These are phyloP conservation scores for Allium cepa DNA, from an alignment of 106 monocot species.

Conservation along the genomic window DNA sequence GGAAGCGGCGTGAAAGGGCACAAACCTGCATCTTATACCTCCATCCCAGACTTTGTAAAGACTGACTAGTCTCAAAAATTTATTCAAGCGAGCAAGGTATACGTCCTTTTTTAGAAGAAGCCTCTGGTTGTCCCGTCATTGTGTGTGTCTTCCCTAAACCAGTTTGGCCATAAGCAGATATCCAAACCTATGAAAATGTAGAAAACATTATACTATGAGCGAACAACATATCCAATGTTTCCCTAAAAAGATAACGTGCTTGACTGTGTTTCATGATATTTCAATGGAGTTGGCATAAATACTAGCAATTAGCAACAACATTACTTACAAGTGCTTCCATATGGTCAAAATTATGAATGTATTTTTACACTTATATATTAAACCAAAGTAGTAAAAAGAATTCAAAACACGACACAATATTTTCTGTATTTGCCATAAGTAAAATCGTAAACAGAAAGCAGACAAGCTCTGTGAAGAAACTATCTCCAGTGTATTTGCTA, in stretches of 20 bases:
- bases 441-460: neutral
- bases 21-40: conserved; percentile 83
- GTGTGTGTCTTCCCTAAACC: conserved; percentile 98
- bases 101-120: conserved; percentile 55
- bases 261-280: neutral
- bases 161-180: conserved; percentile 98
- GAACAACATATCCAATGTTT: no score
- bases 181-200: conserved; percentile 54
- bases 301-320: no score
- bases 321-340: no score
- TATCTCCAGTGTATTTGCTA: conserved; percentile 45
- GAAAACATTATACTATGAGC: no score
- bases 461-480: neutral
- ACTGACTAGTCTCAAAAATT: conserved; percentile 67
- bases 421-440: neutral
- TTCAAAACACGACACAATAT: no score
- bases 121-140: conserved; percentile 78
- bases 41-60: conserved; percentile 77
- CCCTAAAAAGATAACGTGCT: neutral
- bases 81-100: conserved; percentile 90
- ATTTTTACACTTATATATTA: no score
- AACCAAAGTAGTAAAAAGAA: no score
- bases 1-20: neutral
- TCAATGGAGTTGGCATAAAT: neutral
- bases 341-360: no score